Evolutionary conservation across 73 alveolate genomes (phyloP).

Genomic region (Paramecium primaurelia): DNA sequence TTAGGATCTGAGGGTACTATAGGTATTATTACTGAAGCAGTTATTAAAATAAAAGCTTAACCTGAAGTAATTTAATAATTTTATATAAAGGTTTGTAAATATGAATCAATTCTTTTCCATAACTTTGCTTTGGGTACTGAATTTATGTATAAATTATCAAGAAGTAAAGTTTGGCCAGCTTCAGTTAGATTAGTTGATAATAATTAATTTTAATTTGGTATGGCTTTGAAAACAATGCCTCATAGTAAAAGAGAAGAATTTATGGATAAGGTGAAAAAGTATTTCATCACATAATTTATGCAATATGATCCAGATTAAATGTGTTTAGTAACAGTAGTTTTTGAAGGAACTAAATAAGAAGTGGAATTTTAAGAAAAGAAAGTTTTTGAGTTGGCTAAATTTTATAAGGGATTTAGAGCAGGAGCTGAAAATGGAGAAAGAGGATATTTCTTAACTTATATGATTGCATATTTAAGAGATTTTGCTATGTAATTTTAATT

Average conservation of each 20-base stretch:
- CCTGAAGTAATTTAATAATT: constrained; percentile 64
- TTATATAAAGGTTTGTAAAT: constrained; percentile 43
- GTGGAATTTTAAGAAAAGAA: constrained; percentile 67
- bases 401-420: constrained; percentile 80
- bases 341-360: constrained; percentile 79
- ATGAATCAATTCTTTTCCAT: constrained; percentile 83
- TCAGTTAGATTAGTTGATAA: constrained; percentile 87
- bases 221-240: constrained; percentile 78
- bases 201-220: constrained; percentile 78
- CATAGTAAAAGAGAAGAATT: constrained; percentile 63
- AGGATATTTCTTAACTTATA: constrained; percentile 88
- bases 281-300: constrained; percentile 73
- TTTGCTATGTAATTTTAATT: constrained; percentile 73
- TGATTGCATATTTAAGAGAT: constrained; percentile 91
- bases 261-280: constrained; percentile 77
- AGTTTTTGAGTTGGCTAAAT: constrained; percentile 66
- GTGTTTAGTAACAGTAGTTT: constrained; percentile 83
- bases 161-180: constrained; percentile 79
- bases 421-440: constrained; percentile 91
- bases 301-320: constrained; percentile 81
- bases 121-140: constrained; percentile 82
- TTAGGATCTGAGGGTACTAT: constrained; percentile 84
- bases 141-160: constrained; percentile 82
- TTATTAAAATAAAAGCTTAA: constrained; percentile 68
- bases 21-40: constrained; percentile 89